phyloP scores from a whole-genome alignment of 2,329 filamentous ascomycete species.

The Nothomitra cinnamomea region DNA sequence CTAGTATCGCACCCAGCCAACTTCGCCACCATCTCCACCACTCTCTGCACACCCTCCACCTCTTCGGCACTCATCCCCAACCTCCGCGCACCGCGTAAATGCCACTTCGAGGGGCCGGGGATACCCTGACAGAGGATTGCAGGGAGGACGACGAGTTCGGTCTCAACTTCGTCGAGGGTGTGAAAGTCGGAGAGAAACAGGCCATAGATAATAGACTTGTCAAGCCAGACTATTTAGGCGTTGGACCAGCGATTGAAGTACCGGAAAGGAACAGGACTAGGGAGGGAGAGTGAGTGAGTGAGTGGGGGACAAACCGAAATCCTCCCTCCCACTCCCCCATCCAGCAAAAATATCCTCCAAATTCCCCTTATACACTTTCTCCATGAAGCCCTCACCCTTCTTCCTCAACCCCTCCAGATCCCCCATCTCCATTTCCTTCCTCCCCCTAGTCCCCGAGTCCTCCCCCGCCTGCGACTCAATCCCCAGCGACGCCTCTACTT shows the following conservation, averaged over 20 bases:
- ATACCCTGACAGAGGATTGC: conserved; percentile 29
- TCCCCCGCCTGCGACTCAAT: conserved; percentile 9
- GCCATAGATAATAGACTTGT: conserved; percentile 4
- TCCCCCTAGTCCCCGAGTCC: conserved; percentile 9
- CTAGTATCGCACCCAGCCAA: not conserved
- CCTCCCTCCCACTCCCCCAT: conserved; percentile 17
- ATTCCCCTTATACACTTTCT: conserved; percentile 17
- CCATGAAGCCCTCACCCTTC: conserved; percentile 17
- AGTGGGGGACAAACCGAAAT: conserved; percentile 9
- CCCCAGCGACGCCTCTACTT: conserved; percentile 12
- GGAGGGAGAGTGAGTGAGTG: too few species aligned
- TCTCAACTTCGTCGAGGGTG: conserved; percentile 19
- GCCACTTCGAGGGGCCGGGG: conserved; percentile 26
- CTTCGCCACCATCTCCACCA: not conserved
- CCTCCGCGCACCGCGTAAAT: conserved; percentile 26
- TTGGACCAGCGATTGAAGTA: too few species aligned
- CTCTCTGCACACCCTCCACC: not conserved
- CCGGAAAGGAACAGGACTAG: too few species aligned
- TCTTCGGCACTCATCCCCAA: conserved; percentile 19
- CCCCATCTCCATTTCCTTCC: conserved; percentile 8
- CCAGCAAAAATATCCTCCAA: conserved; percentile 17
- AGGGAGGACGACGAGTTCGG: conserved; percentile 26
- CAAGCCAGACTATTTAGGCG: not conserved
- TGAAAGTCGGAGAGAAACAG: conserved; percentile 4
- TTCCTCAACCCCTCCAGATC: conserved; percentile 10